Conservation (phyloP, 1,284 basidiomycete species). For the Tylopilus sp. region DNA sequence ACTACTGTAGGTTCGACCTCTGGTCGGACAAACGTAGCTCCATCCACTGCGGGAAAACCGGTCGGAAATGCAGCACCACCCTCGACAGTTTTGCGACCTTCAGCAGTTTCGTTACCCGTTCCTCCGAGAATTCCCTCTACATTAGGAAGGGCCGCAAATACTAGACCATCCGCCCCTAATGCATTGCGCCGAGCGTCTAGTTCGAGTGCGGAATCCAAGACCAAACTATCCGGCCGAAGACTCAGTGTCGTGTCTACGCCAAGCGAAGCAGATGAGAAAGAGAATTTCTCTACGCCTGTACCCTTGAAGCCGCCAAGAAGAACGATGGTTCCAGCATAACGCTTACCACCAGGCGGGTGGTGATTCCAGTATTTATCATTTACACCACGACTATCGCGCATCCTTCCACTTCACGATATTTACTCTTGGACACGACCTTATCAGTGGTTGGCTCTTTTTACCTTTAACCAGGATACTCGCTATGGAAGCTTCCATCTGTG, state of each 20-base stretch:
- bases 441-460: slow-evolving; percentile 6
- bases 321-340: slow-evolving; percentile 19
- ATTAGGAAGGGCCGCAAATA: slow-evolving; percentile 28
- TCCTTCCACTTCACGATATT: slow-evolving; percentile 7
- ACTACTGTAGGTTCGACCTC: slow-evolving; percentile 64
- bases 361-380: slow-evolving; percentile 7
- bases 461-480: slow-evolving; percentile 10
- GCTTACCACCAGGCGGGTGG: slow-evolving; percentile 1
- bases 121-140: slow-evolving; percentile 35
- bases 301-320: slow-evolving; percentile 20
- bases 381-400: background rate
- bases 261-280: slow-evolving; percentile 30
- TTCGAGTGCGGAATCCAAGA: slow-evolving; percentile 20
- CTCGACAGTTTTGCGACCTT: slow-evolving; percentile 39
- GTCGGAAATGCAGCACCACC: slow-evolving; percentile 49
- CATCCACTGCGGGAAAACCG: slow-evolving; percentile 26
- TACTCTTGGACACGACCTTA: slow-evolving; percentile 15
- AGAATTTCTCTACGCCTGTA: slow-evolving; percentile 18
- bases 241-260: slow-evolving; percentile 20
- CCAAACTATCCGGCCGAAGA: slow-evolving; percentile 18
- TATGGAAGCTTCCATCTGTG: slow-evolving; percentile 3
- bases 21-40: slow-evolving; percentile 42
- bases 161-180: slow-evolving; percentile 11
- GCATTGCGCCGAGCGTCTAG: slow-evolving; percentile 24
- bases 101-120: slow-evolving; percentile 37